phyloP scores from a whole-genome alignment of 1,139 yeast genomes.

The Schizosaccharomyces versatilis region DNA sequence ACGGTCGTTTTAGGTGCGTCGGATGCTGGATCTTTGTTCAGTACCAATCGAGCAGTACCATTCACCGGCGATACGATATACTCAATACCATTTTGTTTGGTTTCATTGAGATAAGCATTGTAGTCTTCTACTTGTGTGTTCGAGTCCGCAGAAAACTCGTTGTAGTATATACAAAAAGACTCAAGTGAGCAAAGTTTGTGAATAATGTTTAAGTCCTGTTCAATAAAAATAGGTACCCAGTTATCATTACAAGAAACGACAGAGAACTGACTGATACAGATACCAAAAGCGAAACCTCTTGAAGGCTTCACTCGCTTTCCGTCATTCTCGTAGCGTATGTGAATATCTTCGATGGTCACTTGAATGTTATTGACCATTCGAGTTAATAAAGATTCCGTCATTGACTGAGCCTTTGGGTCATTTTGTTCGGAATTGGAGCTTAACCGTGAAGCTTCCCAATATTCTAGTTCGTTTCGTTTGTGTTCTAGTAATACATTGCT shows the following conservation, averaged over 20 bases:
- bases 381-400: constrained; percentile 68
- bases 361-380: constrained; percentile 85
- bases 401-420: constrained; percentile 44
- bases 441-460: constrained; percentile 33
- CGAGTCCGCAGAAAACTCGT: constrained; percentile 32
- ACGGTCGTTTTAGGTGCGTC: constrained; percentile 47
- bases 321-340: constrained; percentile 72
- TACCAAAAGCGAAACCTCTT: constrained; percentile 44
- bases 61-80: constrained; percentile 70
- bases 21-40: constrained; percentile 59
- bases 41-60: constrained; percentile 62
- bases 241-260: constrained; percentile 72
- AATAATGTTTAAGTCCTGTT: constrained; percentile 44
- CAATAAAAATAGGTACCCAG: constrained; percentile 73
- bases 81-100: constrained; percentile 25
- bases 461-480: constrained; percentile 41
- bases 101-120: constrained; percentile 15
- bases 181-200: constrained; percentile 59
- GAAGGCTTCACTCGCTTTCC: constrained; percentile 28
- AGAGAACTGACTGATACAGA: constrained; percentile 64
- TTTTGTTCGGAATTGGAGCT: constrained; percentile 22
- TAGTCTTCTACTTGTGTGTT: constrained; percentile 14
- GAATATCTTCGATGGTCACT: constrained; percentile 78
- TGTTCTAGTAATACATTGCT: constrained; percentile 19
- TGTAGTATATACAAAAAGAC: constrained; percentile 66